Evolutionary conservation across 148 eudicot species (phyloP), one percentile per base, ranked within the genome.

Genomic region (Camellia lanceoleosa): DNA sequence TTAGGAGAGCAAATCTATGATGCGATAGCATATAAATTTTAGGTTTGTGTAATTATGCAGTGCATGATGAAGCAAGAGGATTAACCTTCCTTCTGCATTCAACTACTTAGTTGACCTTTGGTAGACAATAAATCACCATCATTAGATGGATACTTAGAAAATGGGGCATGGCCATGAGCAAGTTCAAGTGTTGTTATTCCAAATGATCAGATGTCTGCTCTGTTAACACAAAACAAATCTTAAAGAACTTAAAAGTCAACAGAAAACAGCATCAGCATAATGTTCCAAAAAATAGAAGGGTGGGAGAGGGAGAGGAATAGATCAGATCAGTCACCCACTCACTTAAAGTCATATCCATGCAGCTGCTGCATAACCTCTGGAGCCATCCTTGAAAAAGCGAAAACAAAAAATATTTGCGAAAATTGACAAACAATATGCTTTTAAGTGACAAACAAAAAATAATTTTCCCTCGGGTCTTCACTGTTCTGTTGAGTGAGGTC

Each of bases 121-220:
- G 87, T 54, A 73, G 89, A 83, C 19, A 80, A 83, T 47, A 83
- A 74, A 78, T 91, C 92, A 68, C 86, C 85, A 61, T 75, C 86
- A 42, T 65, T 79, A 71, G 73, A 68, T 78, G 83, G 97, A 83
- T 93, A 95, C 86, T 93, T 91, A 71, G 98, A 93, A 77, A 93
- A 95, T n/a, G 98, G 97, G 41, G 97, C 98, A 85, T 91, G 98
- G 67, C 98, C 98, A 89, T 95, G 98, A 83, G 98, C 98, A 87
- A 95, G 98, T 88, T 93, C 98, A 63, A 95, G 94, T 19, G 98
- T 97, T 82, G 98, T 95, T 85, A 95, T 95, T 69, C 97, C 97
- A 72, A 95, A 89, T 67, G 98, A 95, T 97, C 98, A 95, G 70
- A 95, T 93, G 84, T 93, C 99, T 73, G 97, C 97, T 86, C 98